Evolutionary conservation across 106 monocot genomes (phyloP), one percentile per base, ranked within the genome.

Genomic region (Dendrobium nobile): DNA sequence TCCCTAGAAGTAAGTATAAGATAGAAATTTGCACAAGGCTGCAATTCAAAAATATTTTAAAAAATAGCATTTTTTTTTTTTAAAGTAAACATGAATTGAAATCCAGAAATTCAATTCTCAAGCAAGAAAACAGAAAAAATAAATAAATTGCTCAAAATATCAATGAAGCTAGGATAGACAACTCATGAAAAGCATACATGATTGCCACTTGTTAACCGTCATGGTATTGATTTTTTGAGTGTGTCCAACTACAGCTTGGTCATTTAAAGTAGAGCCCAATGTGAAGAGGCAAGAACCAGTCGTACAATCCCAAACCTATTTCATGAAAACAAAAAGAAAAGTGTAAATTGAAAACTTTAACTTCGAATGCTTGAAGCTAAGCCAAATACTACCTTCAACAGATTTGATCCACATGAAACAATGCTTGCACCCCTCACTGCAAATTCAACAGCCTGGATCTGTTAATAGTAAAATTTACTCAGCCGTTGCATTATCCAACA

Each of bases 261-360:
- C 87, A 81, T 88, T 84, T 86, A 64, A 67, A 68, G 19, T 24
- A 72, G 82, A 78, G 47, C 95, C 95, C 77, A 95, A 80, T 1
- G 92, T 92, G 85, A 84, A 95, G 73, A 95, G 92, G 74, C 95
- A 95, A 72, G 95, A 95, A 82, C 95, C 95, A 81, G 95, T 95
- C 54, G 83, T 95, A 80, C 92, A 92, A 83, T 95, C 95, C 95
- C 95, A 95, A 8, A 95, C 90, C 95, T 92, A 85, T 70, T 76
- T 79, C 28, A 54, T 42, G 43, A 61, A 67, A 64, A 37, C 18
- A 47, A 47, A 47, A 65, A 26, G 44, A 54, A 7, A 64, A 55
- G 24, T 80, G 28, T 0, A 26, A 80, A 68, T 44, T 43, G 41
- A 20, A 61, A 19, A 72, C 19, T 44, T 44, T 44, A 28, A 44